Evolutionary conservation across 2,329 filamentous ascomycete genomes (phyloP), one percentile per base, ranked within the genome.

Genomic region (Cladophialophora bantiana): DNA sequence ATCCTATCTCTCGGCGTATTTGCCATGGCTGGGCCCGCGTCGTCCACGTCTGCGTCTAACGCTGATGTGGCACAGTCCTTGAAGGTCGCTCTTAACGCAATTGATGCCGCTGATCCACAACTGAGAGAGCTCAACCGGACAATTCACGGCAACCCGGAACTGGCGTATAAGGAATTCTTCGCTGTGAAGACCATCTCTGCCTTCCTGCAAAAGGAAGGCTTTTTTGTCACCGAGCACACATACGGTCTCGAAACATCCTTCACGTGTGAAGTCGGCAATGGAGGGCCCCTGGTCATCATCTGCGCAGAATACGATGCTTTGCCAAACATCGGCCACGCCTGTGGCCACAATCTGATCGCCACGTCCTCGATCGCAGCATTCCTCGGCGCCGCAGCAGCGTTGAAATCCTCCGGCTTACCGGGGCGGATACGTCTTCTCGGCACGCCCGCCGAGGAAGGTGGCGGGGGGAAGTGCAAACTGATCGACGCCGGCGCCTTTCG

Each of bases 201-300:
- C 6, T 63, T 63, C 32, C 52, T 63, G 20, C 34, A 48, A 18
- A 54, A 45, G 15, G 38, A 56, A 18, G 60, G 60, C 32, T 63
- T 63, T 36, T 13, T 72, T 0, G 83, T 86, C 4, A 82, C 77
- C 4, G 79, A 79, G 0, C 79, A 83, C 56, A 81, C 84, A 0
- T 85, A 84, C 70, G 84, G 82, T 2, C 71, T 87, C 0, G 76
- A 79, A 7, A 87, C 85, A 0, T 79, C 83, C 1, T 87, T 87
- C 68, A 80, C 81, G 54, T 82, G 80, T 12, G 75, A 80, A 13
- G 75, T 76, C 55, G 83, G 83, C 40, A 73, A 74, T 0, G 81
- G 80, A 3, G 77, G 77, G 0, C 73, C 73, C 0, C 31, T 74
- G 3, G 66, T 79, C 59, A 76, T 75, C 56, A 78, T 78, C 73